Evolutionary conservation across 2,329 filamentous ascomycete genomes (phyloP), one percentile per base, ranked within the genome.

Genomic region (Phialocephala sp.): DNA sequence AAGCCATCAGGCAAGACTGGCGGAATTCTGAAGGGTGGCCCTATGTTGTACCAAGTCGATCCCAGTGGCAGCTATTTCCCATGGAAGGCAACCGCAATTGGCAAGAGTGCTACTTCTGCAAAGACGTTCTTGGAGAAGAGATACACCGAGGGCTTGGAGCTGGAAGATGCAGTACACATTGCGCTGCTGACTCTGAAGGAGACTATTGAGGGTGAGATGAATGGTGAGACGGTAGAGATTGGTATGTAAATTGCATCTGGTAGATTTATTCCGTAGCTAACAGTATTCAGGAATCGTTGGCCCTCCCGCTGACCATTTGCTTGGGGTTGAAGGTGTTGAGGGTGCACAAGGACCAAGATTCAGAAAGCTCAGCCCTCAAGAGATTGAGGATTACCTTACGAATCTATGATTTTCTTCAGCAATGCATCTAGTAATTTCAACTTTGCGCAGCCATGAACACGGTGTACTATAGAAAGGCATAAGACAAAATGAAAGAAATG

Each of bases 91-190:
- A 99, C 95, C 58, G 95, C 95, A 60, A 99, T 99, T 76, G 95
- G 95, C 76, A 99, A 99, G 88, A 97, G 94, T 77, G 95, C 95
- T 61, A 97, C 95, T 47, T 97, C 93, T 76, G 95, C 95, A 63
- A 99, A 99, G 88, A 99, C 95, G 0, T 99, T 99, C 83, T 81
- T 99, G 78, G 95, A 99, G 86, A 99, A 99, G 89, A 87, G 95
- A 81, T 99, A 98, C 82, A 97, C 94, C 4, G 95, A 99, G 78
- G 94, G 94, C 47, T 82, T 99, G 77, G 95, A 99, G 85, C 84
- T 99, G 69, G 95, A 99, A 81, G 95, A 99, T 80, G 95, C 95
- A 11, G 95, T 99, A 73, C 95, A 99, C 81, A 99, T 99, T 83
- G 95, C 95, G 67, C 86, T 99, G 63, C 84, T 99, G 78, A 99